Conservation (phyloP, 352 stramenopile species). For the Phytophthora cryptogea region DNA sequence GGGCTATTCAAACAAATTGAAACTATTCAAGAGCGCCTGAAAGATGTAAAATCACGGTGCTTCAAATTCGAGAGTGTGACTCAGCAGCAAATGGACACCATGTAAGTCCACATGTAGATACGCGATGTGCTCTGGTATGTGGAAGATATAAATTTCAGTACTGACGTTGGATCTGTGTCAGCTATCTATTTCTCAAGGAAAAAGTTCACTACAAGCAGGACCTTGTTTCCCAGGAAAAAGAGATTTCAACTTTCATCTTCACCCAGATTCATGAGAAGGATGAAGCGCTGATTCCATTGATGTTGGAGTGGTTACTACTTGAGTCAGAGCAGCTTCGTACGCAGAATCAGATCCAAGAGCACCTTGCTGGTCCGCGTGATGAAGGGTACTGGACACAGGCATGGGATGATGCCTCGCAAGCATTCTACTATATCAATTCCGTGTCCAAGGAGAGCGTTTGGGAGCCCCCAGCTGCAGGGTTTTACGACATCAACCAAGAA, state of each 20-base stretch:
- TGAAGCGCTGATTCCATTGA: constrained; percentile 53
- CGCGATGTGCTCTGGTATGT: neutral
- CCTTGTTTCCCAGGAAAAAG: constrained; percentile 65
- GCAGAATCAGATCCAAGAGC: constrained; percentile 69
- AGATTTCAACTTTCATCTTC: constrained; percentile 74
- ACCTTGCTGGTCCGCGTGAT: constrained; percentile 43
- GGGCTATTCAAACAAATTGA: constrained; percentile 54
- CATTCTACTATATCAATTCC: constrained; percentile 73
- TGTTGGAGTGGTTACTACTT: constrained; percentile 81
- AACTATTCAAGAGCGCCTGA: constrained; percentile 51
- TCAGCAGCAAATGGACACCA: constrained; percentile 60
- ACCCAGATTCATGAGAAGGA: constrained; percentile 58
- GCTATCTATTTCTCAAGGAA: constrained; percentile 82
- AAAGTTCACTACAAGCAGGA: constrained; percentile 80
- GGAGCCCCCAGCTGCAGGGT: constrained; percentile 61
- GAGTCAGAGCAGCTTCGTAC: constrained; percentile 70
- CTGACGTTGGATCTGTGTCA: constrained; percentile 24
- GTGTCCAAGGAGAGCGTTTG: constrained; percentile 62
- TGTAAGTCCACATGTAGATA: constrained; percentile 54
- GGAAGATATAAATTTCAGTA: neutral
- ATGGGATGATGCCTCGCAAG: constrained; percentile 64
- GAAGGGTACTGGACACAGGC: constrained; percentile 63
- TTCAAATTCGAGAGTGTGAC: constrained; percentile 69
- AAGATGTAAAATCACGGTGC: constrained; percentile 66
- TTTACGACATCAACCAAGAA: constrained; percentile 63